Percentiles rank a stretch among this genome's conserved stretches.
These are phyloP conservation scores for Vickermania spadyakhi DNA, from an alignment of 208 protist genomes.

Conservation along the genomic window DNA sequence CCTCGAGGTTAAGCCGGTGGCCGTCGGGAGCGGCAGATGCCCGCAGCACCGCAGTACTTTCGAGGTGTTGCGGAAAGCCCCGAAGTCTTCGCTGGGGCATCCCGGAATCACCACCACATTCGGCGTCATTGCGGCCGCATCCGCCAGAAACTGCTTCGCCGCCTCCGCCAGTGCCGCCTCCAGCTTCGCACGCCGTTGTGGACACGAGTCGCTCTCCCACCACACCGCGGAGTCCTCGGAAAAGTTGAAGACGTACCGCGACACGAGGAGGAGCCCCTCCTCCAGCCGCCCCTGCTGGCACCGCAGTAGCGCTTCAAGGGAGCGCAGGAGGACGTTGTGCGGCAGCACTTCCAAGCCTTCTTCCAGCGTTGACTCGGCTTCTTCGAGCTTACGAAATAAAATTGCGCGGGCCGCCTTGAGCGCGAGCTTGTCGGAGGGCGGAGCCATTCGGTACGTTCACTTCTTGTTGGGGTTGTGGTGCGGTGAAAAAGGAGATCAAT, in stretches of 20 bases:
- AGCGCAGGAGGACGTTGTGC: slow-evolving; percentile 33
- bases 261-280: not conserved
- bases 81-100: not conserved
- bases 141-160: slow-evolving; percentile 5
- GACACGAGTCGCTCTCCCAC: no score
- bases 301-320: slow-evolving; percentile 48
- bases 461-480: no score
- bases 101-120: not conserved
- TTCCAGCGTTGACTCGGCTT: slow-evolving; percentile 60
- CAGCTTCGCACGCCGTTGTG: not conserved
- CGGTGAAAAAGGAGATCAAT: no score
- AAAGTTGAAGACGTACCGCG: not conserved
- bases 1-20: slow-evolving; percentile 57
- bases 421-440: slow-evolving; percentile 36
- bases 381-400: slow-evolving; percentile 32
- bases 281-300: slow-evolving; percentile 19
- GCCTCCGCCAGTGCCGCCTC: not conserved
- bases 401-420: slow-evolving; percentile 56
- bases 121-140: not conserved
- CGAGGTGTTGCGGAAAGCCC: not conserved
- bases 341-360: slow-evolving; percentile 48
- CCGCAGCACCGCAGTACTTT: not conserved
- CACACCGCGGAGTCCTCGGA: not conserved
- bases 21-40: slow-evolving; percentile 6
- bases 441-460: no score